Conservation (phyloP, 139 green algal species). For the Chlorella sp. region DNA sequence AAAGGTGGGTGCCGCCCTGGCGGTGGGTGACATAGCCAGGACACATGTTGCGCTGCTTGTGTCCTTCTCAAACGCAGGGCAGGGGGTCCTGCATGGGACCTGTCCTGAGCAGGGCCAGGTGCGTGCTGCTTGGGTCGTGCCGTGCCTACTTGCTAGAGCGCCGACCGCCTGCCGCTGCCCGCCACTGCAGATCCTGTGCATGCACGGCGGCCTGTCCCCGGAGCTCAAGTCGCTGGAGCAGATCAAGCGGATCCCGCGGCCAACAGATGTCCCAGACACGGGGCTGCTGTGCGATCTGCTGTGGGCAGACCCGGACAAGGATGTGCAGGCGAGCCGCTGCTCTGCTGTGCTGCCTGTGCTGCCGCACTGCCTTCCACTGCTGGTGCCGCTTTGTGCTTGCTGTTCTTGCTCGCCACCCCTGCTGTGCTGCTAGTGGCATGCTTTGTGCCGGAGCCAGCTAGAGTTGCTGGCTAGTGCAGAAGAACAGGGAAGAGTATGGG, state of each 20-base stretch:
- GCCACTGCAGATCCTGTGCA: conserved; percentile 95
- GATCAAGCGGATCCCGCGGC: conserved; percentile 96
- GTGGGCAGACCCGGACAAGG: conserved; percentile 99
- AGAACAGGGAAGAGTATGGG: not conserved
- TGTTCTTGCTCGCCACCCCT: not conserved
- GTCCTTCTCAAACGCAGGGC: not conserved
- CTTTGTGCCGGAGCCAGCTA: not conserved
- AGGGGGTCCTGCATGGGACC: not conserved
- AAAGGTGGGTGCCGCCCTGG: conserved; percentile 74
- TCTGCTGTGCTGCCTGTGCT: not conserved
- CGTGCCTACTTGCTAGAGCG: not conserved
- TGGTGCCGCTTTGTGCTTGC: too few species aligned
- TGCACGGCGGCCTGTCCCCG: conserved; percentile 98
- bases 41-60: not conserved
- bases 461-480: not conserved
- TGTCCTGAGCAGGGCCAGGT: not conserved
- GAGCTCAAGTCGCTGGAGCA: conserved; percentile 98
- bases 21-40: not conserved
- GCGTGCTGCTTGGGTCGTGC: not conserved
- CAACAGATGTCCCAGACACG: conserved; percentile 97
- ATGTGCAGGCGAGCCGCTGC: conserved; percentile 68
- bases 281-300: conserved; percentile 99
- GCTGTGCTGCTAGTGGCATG: not conserved
- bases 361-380: not conserved
- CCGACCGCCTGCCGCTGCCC: too few species aligned